These are phyloP conservation scores for Gastrodia elata DNA, from an alignment of 106 monocot genomes.

Conservation along the genomic window DNA sequence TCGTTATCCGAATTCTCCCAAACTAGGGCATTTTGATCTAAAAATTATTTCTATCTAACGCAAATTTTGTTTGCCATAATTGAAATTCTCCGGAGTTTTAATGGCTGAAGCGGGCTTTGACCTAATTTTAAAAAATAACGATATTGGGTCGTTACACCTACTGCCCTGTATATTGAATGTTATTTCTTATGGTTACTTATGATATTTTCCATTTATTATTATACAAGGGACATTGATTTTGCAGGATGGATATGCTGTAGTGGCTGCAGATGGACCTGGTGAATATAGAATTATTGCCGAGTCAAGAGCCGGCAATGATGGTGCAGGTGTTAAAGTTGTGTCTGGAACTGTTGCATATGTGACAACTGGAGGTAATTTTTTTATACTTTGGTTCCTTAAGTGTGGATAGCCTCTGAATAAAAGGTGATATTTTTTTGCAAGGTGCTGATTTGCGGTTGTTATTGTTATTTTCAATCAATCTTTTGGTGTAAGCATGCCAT, in stretches of 20 bases:
- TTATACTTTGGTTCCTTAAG: background rate
- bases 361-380: slow-evolving; percentile 82
- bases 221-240: slow-evolving; percentile 5
- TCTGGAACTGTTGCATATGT: slow-evolving; percentile 89
- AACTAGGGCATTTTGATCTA: too few relatives aligned
- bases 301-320: slow-evolving; percentile 91
- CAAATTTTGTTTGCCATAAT: too few relatives aligned
- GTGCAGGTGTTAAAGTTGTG: slow-evolving; percentile 36
- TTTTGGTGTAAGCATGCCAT: background rate
- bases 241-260: slow-evolving; percentile 97
- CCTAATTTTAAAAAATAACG: too few relatives aligned
- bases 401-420: background rate
- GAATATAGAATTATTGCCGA: slow-evolving; percentile 75
- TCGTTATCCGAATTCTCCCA: too few relatives aligned
- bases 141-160: too few relatives aligned
- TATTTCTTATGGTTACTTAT: background rate
- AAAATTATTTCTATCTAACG: too few relatives aligned
- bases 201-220: background rate
- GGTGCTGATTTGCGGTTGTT: background rate
- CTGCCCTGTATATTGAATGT: background rate
- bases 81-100: too few relatives aligned
- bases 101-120: too few relatives aligned
- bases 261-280: slow-evolving; percentile 89
- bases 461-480: background rate
- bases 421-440: background rate